Conservation (phyloP, 805 yeast genomes). For the Sugiyamaella boreocaroliniensis region DNA sequence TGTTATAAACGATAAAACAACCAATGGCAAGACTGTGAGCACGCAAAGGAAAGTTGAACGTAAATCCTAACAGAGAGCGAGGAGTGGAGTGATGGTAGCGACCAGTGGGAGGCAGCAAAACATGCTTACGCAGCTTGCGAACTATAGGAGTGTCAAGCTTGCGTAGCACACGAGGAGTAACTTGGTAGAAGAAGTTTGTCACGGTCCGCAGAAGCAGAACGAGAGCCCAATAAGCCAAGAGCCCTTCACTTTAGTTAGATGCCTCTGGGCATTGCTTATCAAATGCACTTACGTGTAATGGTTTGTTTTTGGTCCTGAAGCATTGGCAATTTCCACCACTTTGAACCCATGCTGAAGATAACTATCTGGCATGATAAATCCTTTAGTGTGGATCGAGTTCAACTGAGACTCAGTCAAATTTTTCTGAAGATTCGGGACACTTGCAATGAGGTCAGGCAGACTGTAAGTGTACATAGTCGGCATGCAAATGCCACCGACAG, state of each 20-base stretch:
- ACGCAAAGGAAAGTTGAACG: constrained; percentile 34
- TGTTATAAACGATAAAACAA: constrained; percentile 29
- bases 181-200: constrained; percentile 3
- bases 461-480: neutral
- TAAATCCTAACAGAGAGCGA: constrained; percentile 10
- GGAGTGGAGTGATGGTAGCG: constrained; percentile 23
- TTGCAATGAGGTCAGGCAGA: neutral
- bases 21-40: constrained; percentile 32
- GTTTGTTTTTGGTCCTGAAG: neutral
- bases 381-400: neutral
- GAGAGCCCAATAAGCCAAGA: constrained; percentile 11
- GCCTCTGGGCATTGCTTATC: neutral
- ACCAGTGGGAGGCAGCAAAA: constrained; percentile 28
- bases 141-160: neutral
- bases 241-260: constrained; percentile 7
- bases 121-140: constrained; percentile 15
- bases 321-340: neutral
- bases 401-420: neutral
- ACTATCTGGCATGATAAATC: constrained; percentile 2
- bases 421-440: neutral
- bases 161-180: constrained; percentile 15
- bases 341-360: constrained; percentile 1
- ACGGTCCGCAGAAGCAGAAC: constrained; percentile 7
- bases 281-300: neutral
- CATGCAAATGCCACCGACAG: constrained; percentile 35